Evolutionary conservation across 345 rosid species (phyloP).

Genomic region (Salix brachista): DNA sequence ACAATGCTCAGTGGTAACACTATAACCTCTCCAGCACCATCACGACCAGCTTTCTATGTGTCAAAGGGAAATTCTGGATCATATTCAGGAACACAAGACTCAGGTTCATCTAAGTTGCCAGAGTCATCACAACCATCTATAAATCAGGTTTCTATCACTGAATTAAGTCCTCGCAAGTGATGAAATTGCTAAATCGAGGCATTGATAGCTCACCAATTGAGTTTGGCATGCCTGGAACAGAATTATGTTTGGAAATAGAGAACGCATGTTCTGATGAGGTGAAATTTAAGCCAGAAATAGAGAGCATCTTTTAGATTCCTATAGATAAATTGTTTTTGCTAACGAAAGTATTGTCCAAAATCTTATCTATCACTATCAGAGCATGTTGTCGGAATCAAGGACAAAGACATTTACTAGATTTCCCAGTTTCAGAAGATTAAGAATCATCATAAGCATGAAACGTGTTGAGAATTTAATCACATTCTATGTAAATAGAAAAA

Average conservation of each 20-base stretch:
- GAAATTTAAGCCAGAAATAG: neutral
- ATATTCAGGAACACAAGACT: neutral
- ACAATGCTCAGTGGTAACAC: conserved; percentile 7
- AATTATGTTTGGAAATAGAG: neutral
- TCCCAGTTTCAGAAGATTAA: too few species aligned
- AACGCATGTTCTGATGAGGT: neutral
- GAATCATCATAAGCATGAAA: too few species aligned
- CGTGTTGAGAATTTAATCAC: too few species aligned
- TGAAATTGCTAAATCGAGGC: neutral
- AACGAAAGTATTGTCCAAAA: neutral
- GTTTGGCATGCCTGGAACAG: neutral
- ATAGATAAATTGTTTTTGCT: neutral
- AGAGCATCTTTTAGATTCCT: neutral
- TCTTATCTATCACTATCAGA: too few species aligned
- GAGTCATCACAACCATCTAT: neutral
- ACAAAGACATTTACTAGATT: too few species aligned
- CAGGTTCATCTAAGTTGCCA: neutral
- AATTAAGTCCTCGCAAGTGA: neutral
- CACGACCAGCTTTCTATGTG: conserved; percentile 3
- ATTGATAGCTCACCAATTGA: neutral
- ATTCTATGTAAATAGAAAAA: too few species aligned
- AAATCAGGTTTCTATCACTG: conserved; percentile 3
- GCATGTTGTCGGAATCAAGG: too few species aligned
- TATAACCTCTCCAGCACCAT: conserved; percentile 1
- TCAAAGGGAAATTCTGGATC: neutral